Conservation (phyloP, 2,329 filamentous ascomycete species). For the Neopestalotiopsis sp. region DNA sequence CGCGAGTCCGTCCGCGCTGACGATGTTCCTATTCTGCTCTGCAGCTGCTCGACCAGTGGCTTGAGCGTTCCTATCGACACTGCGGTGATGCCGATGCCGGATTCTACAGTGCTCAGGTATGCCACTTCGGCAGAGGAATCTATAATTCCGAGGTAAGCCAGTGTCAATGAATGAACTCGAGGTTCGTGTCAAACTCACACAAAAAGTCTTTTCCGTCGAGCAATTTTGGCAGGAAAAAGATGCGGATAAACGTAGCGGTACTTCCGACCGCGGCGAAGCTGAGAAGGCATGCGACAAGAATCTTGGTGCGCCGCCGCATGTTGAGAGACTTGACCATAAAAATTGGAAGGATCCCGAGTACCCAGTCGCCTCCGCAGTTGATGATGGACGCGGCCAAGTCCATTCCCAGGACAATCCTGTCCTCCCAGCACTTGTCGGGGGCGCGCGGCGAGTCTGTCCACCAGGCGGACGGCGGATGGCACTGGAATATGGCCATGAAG, state of each 20-base stretch:
- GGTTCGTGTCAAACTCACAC: neutral
- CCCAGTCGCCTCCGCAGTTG: conserved; percentile 15
- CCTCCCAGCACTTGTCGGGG: conserved; percentile 16
- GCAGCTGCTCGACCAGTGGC: neutral
- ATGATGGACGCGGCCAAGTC: conserved; percentile 6
- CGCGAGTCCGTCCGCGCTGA: neutral
- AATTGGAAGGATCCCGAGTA: conserved; percentile 14
- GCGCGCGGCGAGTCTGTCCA: conserved; percentile 16
- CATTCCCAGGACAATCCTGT: conserved; percentile 7
- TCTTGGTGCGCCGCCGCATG: conserved; percentile 13
- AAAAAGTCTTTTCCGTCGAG: conserved; percentile 17
- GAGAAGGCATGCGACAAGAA: conserved; percentile 14
- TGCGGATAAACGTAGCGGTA: conserved; percentile 7
- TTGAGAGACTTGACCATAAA: conserved; percentile 16
- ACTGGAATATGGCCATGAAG: conserved; percentile 14
- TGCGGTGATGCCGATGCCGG: conserved; percentile 7
- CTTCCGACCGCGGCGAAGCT: conserved; percentile 18
- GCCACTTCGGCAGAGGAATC: conserved; percentile 5
- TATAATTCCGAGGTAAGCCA: neutral
- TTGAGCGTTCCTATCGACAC: conserved; percentile 14
- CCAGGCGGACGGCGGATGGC: conserved; percentile 13
- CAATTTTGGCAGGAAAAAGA: neutral
- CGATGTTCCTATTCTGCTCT: neutral
- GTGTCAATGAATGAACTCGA: neutral
- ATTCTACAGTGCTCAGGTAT: conserved; percentile 10